phyloP scores from a whole-genome alignment of 495 filamentous ascomycete species.

The Lentithecium fluviatile region DNA sequence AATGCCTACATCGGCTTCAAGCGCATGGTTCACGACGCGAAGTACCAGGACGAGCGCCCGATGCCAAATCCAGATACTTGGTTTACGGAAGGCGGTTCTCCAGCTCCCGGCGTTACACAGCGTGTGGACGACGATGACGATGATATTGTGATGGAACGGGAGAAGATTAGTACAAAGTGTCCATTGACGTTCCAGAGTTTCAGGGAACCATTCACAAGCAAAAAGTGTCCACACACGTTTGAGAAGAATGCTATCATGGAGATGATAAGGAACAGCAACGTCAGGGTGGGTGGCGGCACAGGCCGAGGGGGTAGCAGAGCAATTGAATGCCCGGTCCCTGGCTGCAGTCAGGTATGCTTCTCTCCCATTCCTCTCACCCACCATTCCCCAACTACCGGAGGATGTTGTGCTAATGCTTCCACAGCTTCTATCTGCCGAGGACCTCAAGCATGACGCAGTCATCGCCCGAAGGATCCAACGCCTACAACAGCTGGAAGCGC shows the following conservation, averaged over 20 bases:
- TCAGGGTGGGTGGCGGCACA: slow-evolving; percentile 35
- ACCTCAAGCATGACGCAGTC: slow-evolving; percentile 43
- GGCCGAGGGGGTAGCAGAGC: slow-evolving; percentile 24
- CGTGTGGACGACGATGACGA: slow-evolving; percentile 55
- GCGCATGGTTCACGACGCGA: slow-evolving; percentile 71
- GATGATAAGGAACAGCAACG: slow-evolving; percentile 53
- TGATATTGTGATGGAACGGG: slow-evolving; percentile 70
- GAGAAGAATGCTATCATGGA: slow-evolving; percentile 68
- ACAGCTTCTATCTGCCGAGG: slow-evolving; percentile 39
- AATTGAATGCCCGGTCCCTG: slow-evolving; percentile 46
- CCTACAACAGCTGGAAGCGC: slow-evolving; percentile 37
- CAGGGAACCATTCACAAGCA: slow-evolving; percentile 70
- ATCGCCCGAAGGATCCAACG: slow-evolving; percentile 45
- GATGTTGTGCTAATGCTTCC: background rate
- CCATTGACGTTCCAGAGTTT: slow-evolving; percentile 76
- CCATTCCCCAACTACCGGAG: no score
- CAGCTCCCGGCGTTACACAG: slow-evolving; percentile 39
- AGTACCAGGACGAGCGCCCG: slow-evolving; percentile 62
- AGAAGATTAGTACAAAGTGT: slow-evolving; percentile 70
- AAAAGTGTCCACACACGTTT: slow-evolving; percentile 79
- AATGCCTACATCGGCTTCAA: slow-evolving; percentile 81
- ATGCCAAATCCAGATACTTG: slow-evolving; percentile 69
- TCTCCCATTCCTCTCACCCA: background rate
- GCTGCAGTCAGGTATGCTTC: slow-evolving; percentile 40
- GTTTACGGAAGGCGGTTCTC: slow-evolving; percentile 54